Conservation (phyloP, 148 eudicot species). For the Silene conica region DNA sequence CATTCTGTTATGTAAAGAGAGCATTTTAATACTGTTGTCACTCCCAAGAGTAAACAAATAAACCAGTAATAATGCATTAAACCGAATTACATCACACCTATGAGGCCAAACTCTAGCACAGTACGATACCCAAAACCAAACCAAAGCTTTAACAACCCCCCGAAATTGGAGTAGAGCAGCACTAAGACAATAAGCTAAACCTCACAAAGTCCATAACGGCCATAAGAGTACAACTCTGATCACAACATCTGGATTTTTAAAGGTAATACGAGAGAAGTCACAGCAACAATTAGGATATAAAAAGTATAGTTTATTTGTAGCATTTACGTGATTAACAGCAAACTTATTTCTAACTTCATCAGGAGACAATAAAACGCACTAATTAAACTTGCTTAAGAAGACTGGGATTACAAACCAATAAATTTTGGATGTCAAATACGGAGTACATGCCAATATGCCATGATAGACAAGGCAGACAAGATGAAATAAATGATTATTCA, state of each 20-base stretch:
- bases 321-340: neutral
- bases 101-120: no score
- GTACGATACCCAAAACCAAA: no score
- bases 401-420: slow-evolving; percentile 13
- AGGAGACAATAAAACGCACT: neutral
- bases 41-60: no score
- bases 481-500: slow-evolving; percentile 23
- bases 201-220: neutral
- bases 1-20: no score
- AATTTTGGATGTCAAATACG: slow-evolving; percentile 7
- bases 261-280: neutral
- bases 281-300: neutral
- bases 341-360: neutral
- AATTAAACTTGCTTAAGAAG: slow-evolving; percentile 4
- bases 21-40: no score
- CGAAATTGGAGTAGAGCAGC: neutral
- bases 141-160: no score
- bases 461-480: slow-evolving; percentile 14
- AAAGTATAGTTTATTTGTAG: neutral
- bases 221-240: neutral
- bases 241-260: neutral
- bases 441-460: neutral
- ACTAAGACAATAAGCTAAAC: neutral
- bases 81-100: no score
- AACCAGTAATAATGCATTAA: no score